Evolutionary conservation across 495 filamentous ascomycete genomes (phyloP).

Genomic region (Xylaria flabelliformis): DNA sequence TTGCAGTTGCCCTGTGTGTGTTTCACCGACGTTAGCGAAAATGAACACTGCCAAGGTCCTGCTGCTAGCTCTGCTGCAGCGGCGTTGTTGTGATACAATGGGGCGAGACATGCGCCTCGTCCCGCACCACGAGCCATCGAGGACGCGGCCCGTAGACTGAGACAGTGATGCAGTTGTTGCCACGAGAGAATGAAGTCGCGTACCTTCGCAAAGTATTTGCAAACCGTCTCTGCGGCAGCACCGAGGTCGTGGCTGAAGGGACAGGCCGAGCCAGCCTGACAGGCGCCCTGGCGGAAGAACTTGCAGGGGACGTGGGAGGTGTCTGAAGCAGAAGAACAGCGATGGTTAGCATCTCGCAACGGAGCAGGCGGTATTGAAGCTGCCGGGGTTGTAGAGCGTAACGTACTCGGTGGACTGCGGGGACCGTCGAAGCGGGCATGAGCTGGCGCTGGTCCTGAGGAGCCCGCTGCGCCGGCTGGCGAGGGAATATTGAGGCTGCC

Average conservation of each 20-base stretch:
- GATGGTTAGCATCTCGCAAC: conserved; percentile 10
- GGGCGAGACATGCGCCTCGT: conserved; percentile 4
- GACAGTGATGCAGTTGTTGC: not conserved
- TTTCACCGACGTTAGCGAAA: conserved; percentile 44
- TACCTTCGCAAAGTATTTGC: conserved; percentile 99
- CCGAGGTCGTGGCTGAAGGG: conserved; percentile 94
- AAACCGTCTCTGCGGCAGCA: conserved; percentile 78
- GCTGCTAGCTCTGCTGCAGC: conserved; percentile 1
- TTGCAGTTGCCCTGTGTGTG: conserved; percentile 90
- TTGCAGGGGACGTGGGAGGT: conserved; percentile 99
- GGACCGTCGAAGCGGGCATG: conserved; percentile 65
- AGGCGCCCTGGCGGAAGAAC: conserved; percentile 95
- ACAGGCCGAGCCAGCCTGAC: conserved; percentile 94
- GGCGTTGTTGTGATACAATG: conserved; percentile 9
- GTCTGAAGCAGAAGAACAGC: conserved; percentile 60
- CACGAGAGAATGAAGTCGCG: conserved; percentile 30
- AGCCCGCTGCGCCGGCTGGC: conserved; percentile 44
- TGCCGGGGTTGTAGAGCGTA: not conserved
- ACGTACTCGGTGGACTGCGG: conserved; percentile 83
- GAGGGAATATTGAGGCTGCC: conserved; percentile 61
- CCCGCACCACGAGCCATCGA: not conserved
- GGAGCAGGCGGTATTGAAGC: conserved; percentile 23
- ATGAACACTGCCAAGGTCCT: conserved; percentile 17
- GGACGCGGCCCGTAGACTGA: not conserved
- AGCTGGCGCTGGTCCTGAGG: conserved; percentile 49